Evolutionary conservation across 768 basidiomycete species (phyloP), one percentile per base, ranked within the genome.

Genomic region (Lyophyllum shimeji): DNA sequence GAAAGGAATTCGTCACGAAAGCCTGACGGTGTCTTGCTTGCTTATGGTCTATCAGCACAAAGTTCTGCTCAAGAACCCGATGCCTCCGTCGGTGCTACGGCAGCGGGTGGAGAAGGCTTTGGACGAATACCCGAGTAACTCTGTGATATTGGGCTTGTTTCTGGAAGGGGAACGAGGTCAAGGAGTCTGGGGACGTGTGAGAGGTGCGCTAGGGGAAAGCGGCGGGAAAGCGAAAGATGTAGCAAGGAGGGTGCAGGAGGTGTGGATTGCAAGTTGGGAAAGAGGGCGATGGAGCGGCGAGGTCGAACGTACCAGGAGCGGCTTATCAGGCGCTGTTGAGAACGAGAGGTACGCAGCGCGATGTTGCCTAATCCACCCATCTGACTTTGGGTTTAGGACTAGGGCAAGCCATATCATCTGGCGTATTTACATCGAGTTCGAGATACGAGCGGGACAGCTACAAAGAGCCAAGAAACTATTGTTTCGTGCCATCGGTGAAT

Each of bases 201-300:
- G 86, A 56, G 68, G 72, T 15, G 75, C 82, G 50, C 62, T 89
- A 31, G 82, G 85, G 0, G 83, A 83, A 51, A 76, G 71, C 25
- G 71, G 69, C 9, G 70, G 65, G 8, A 71, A 68, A 52, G 74
- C 78, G 54, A 90, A 88, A 67, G 78, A 76, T 53, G 73, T 92
- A 13, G 69, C 76, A 39, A 74, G 88, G 64, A 73, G 86, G 53
- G 71, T 82, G 3, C 76, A 82, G 58, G 89, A 93, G 61, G 82
- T 90, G 0, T 93, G 91, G 90, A 74, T 90, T 1, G 82, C 84
- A 9, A 80, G 86, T n/a, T 91, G 89, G 90, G 86, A 90, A 68
- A 80, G 74, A 64, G 83, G 85, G 1, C 76, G 84, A 34, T 92
- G 90, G 90, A 72, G 77, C 46, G 75, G 72, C 47, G 89, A 93